These are phyloP conservation scores for Pythium apleroticum DNA, from an alignment of 352 stramenopile genomes.

Conservation along the genomic window DNA sequence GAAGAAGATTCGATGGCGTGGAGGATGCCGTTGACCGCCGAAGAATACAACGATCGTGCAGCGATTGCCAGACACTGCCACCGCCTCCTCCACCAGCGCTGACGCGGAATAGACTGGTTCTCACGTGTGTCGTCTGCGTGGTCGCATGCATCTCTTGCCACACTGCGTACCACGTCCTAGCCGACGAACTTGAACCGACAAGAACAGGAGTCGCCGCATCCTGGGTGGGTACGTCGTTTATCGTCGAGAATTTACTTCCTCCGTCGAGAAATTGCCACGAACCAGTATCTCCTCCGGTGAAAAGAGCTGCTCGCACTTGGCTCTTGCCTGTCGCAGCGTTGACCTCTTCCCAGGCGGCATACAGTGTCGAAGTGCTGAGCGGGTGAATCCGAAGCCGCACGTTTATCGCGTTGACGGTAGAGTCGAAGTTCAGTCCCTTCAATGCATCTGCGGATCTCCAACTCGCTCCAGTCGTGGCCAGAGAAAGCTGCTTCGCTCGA, in stretches of 20 bases:
- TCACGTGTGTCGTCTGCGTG: slow-evolving; percentile 34
- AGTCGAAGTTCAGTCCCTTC: slow-evolving; percentile 48
- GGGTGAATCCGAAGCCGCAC: slow-evolving; percentile 35
- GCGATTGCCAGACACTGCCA: slow-evolving; percentile 43
- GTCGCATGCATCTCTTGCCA: slow-evolving; percentile 52
- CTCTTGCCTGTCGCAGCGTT: slow-evolving; percentile 22
- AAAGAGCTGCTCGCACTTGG: slow-evolving; percentile 47
- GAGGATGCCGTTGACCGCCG: slow-evolving; percentile 34
- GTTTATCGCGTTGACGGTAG: slow-evolving; percentile 40
- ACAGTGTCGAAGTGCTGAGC: slow-evolving; percentile 26
- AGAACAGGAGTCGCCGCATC: slow-evolving; percentile 35
- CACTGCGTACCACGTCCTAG: slow-evolving; percentile 26
- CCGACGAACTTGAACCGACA: slow-evolving; percentile 2
- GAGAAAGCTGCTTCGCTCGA: slow-evolving; percentile 25
- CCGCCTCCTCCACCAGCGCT: background rate
- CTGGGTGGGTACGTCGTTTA: slow-evolving; percentile 44
- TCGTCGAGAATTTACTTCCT: slow-evolving; percentile 27
- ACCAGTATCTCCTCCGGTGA: slow-evolving; percentile 18
- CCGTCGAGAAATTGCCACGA: slow-evolving; percentile 51
- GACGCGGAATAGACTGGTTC: slow-evolving; percentile 27
- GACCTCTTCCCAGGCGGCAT: slow-evolving; percentile 56
- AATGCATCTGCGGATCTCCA: slow-evolving; percentile 41
- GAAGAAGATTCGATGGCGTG: slow-evolving; percentile 41
- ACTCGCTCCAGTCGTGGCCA: background rate
- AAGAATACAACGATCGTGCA: slow-evolving; percentile 50